Evolutionary conservation across 371 early-diverging fungal species (phyloP), one percentile per base, ranked within the genome.

Genomic region (Rhizopus delemar): DNA sequence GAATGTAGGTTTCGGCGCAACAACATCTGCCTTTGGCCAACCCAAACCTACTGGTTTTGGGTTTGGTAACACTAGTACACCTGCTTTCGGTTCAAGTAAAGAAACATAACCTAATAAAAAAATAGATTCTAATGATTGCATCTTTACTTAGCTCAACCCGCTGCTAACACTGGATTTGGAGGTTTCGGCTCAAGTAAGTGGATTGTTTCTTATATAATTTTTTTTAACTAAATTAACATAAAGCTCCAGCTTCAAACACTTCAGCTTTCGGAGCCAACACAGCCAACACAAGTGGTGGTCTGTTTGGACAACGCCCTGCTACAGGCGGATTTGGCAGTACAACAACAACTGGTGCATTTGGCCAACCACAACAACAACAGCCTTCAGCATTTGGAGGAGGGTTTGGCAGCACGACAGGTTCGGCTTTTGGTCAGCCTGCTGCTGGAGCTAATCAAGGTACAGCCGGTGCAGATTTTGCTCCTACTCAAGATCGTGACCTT

Each of bases 391-490:
- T 77, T 63, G 81, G 81, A 4, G 43, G 43, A 5, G 43, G 39
- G 39, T 53, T 38, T 8, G 46, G 62, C 36, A 59, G 63, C 35
- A 48, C 66, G 0, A 63, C 75, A 1, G 62, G 75, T 12, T 67
- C 72, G 28, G 68, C 77, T 3, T 86, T 88, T 70, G 87, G 86
- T 13, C 80, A 75, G 41, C 59, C 81, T 46, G 74, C 75, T 45
- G 69, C 71, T 53, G 84, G 83, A 33, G 74, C 71, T 12, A 77
- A 81, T 51, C 79, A 78, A 46, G 96, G 96, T 15, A 93, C 95
- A 0, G 89, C 90, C n/a, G 78, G 81, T 58, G 90, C 91, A 1
- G 71, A 88, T n/a, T 95, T 82, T 63, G 41, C 81, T 6, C 71
- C 87, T 7, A 84, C 85, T 1, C 63, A 69, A 16, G 94, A 95